Percentiles rank a stretch among this genome's conserved stretches.
phyloP scores from a whole-genome alignment of 225 moss, liverwort and hornwort genomes.

The Physcomitrellopsis africana region DNA sequence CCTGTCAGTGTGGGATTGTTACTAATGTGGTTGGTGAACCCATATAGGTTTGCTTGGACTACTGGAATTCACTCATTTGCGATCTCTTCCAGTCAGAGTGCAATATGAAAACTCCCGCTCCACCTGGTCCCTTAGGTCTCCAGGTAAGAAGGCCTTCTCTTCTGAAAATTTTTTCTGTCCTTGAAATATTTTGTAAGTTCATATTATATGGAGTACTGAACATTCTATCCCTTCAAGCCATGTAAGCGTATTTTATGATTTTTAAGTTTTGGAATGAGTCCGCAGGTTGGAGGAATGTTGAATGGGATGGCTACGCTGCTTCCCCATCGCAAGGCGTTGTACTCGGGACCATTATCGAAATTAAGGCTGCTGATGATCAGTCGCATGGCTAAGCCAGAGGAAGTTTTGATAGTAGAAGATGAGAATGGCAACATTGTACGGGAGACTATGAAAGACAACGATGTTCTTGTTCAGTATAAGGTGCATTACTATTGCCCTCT shows the following conservation, averaged over 20 bases:
- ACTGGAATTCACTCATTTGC: slow-evolving; percentile 94
- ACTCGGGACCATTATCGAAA: slow-evolving; percentile 87
- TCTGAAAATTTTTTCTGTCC: background rate
- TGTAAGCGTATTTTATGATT: background rate
- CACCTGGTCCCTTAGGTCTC: slow-evolving; percentile 68
- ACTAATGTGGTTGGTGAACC: slow-evolving; percentile 13
- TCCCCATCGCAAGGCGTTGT: slow-evolving; percentile 86
- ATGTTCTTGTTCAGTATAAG: slow-evolving; percentile 92
- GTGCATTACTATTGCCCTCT: slow-evolving; percentile 35
- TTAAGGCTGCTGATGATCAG: slow-evolving; percentile 95
- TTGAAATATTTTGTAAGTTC: background rate
- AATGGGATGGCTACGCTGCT: slow-evolving; percentile 76
- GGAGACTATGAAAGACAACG: slow-evolving; percentile 98
- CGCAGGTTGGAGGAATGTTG: slow-evolving; percentile 60
- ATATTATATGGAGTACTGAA: too few relatives aligned
- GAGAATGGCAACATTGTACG: slow-evolving; percentile 99
- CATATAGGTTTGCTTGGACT: slow-evolving; percentile 86
- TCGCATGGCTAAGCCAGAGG: slow-evolving; percentile 99
- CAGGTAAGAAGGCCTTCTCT: slow-evolving; percentile 52
- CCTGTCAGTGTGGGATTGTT: background rate
- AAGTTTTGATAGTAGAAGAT: slow-evolving; percentile 97
- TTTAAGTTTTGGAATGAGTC: background rate
- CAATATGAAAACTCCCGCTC: slow-evolving; percentile 74
- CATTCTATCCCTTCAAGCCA: background rate
- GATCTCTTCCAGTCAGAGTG: slow-evolving; percentile 91